Evolutionary conservation across 768 basidiomycete species (phyloP).

Genomic region (Mycena amicta): DNA sequence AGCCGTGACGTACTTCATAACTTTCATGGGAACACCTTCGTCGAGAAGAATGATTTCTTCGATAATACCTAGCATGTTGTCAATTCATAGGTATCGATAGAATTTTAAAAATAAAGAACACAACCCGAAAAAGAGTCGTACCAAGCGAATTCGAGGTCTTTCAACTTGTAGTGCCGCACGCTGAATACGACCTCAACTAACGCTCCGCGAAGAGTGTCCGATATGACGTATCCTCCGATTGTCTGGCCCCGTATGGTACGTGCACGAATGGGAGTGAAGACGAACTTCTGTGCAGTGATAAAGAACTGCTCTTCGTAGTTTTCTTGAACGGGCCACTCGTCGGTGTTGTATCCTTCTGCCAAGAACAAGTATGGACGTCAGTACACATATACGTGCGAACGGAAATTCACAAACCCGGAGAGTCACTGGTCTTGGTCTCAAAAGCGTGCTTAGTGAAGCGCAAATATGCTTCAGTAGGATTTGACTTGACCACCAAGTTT

Average conservation of each 20-base stretch:
- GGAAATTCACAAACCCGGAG: not conserved
- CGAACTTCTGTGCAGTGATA: not conserved
- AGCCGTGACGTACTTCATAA: no score
- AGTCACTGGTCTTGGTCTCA: not conserved
- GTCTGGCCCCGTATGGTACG: not conserved
- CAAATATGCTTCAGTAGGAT: not conserved
- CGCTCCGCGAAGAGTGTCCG: not conserved
- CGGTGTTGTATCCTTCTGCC: not conserved
- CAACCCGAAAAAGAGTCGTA: not conserved
- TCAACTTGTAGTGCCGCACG: not conserved
- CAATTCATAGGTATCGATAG: no score
- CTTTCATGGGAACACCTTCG: no score
- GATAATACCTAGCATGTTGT: no score
- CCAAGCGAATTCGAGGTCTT: not conserved
- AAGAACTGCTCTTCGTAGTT: not conserved
- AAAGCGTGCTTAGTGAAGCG: not conserved
- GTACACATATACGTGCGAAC: not conserved
- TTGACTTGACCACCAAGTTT: not conserved
- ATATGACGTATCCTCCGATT: not conserved
- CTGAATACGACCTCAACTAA: not conserved
- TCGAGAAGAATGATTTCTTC: no score
- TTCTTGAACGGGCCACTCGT: not conserved
- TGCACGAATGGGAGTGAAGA: not conserved
- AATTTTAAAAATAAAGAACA: no score
- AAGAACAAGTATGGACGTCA: not conserved